phyloP scores from a whole-genome alignment of 2,329 filamentous ascomycete species.

The Nemania diffusa region DNA sequence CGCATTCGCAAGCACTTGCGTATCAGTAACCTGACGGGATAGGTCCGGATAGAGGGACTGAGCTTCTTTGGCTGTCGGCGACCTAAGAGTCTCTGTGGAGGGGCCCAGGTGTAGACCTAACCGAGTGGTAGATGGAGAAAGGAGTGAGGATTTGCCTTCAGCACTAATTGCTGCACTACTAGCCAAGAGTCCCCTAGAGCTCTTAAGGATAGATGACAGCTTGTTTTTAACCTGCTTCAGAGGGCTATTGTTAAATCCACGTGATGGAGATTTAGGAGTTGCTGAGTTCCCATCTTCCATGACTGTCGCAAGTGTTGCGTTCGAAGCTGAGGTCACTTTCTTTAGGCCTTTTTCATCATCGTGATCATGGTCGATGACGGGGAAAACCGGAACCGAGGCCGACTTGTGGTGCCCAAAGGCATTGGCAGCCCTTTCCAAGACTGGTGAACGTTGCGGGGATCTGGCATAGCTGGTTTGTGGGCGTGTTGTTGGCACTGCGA shows the following conservation, averaged over 20 bases:
- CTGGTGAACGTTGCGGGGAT: conserved; percentile 52
- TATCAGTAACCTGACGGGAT: conserved; percentile 51
- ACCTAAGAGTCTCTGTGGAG: conserved; percentile 61
- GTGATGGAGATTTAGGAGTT: conserved; percentile 67
- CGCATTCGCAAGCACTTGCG: conserved; percentile 47
- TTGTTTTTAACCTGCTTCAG: conserved; percentile 93
- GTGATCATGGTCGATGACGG: conserved; percentile 42
- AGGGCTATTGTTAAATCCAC: conserved; percentile 75
- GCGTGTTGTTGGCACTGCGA: conserved; percentile 56
- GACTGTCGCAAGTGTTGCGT: conserved; percentile 63
- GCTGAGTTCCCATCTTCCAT: conserved; percentile 56
- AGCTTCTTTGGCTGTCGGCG: conserved; percentile 44
- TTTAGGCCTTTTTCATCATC: conserved; percentile 56
- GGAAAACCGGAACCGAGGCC: conserved; percentile 68
- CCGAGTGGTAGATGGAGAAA: conserved; percentile 64
- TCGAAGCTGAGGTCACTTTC: conserved; percentile 71
- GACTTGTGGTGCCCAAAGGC: conserved; percentile 68
- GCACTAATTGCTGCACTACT: conserved; percentile 75
- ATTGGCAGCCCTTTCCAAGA: conserved; percentile 48
- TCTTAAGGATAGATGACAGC: conserved; percentile 89
- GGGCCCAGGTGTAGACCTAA: conserved; percentile 56
- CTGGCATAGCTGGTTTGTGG: conserved; percentile 47
- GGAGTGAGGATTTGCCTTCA: conserved; percentile 67
- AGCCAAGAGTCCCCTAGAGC: conserved; percentile 85
- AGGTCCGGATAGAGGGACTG: conserved; percentile 60